Evolutionary conservation across 352 stramenopile species (phyloP).

Genomic region (Phytophthora pini): DNA sequence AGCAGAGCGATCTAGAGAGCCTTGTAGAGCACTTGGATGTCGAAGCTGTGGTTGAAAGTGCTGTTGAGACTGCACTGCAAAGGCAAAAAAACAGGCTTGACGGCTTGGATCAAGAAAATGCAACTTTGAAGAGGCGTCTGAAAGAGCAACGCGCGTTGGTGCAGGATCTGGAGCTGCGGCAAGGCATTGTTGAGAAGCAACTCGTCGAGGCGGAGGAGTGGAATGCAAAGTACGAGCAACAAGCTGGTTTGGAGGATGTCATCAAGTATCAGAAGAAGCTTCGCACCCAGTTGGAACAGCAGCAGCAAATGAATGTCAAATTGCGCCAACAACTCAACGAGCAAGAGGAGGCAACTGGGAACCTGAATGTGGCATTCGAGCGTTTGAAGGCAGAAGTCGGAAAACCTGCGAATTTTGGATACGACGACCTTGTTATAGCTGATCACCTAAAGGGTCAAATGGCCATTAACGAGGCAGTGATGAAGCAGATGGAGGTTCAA

Average conservation of each 20-base stretch:
- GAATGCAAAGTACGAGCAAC: slow-evolving; percentile 75
- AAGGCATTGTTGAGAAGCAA: slow-evolving; percentile 65
- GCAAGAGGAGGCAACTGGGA: slow-evolving; percentile 63
- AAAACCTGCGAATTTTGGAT: slow-evolving; percentile 56
- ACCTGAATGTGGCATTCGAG: slow-evolving; percentile 62
- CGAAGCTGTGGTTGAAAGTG: slow-evolving; percentile 38
- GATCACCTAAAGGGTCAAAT: slow-evolving; percentile 65
- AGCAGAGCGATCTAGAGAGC: slow-evolving; percentile 66
- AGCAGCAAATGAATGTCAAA: slow-evolving; percentile 64
- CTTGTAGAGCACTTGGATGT: slow-evolving; percentile 61
- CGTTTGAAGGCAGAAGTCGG: slow-evolving; percentile 64
- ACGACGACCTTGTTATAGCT: slow-evolving; percentile 62
- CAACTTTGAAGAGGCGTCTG: slow-evolving; percentile 47
- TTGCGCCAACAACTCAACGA: slow-evolving; percentile 68
- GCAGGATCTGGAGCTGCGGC: slow-evolving; percentile 60
- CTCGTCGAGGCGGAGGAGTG: slow-evolving; percentile 61
- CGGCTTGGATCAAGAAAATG: slow-evolving; percentile 41
- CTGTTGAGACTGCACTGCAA: slow-evolving; percentile 42
- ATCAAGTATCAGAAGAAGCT: slow-evolving; percentile 79
- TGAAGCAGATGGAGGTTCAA: slow-evolving; percentile 69
- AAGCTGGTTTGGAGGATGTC: slow-evolving; percentile 75
- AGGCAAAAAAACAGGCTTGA: slow-evolving; percentile 41
- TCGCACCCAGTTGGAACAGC: slow-evolving; percentile 61
- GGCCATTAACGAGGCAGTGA: slow-evolving; percentile 60
- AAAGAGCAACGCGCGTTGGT: slow-evolving; percentile 60